Evolutionary conservation across 768 basidiomycete genomes (phyloP).

Genomic region (Candolleomyces efflorescens): DNA sequence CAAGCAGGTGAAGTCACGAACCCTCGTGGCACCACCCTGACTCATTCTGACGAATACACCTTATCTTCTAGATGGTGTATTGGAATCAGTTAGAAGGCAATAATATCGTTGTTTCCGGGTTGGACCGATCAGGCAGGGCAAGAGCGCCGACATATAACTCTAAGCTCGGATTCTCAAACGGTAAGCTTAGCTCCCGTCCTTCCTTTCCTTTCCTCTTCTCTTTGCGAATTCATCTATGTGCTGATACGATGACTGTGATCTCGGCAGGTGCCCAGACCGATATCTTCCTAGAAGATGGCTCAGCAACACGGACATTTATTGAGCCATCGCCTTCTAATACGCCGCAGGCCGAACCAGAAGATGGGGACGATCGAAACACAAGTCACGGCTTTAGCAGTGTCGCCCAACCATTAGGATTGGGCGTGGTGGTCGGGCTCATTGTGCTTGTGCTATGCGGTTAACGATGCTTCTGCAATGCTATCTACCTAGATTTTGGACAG

Average conservation of each 20-base stretch:
- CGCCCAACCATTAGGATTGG: too few relatives aligned
- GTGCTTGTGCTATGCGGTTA: too few relatives aligned
- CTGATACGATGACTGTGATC: background rate
- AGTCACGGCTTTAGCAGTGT: too few relatives aligned
- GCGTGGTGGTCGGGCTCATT: too few relatives aligned
- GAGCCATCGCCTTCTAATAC: constrained; percentile 1
- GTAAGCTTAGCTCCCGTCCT: constrained; percentile 12
- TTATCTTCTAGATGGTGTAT: constrained; percentile 28
- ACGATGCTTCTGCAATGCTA: too few relatives aligned
- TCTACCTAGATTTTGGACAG: too few relatives aligned
- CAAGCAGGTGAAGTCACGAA: constrained; percentile 26
- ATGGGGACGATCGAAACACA: too few relatives aligned
- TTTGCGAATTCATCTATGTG: too few relatives aligned
- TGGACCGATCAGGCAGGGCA: constrained; percentile 40
- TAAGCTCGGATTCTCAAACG: constrained; percentile 31
- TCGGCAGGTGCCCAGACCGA: constrained; percentile 7
- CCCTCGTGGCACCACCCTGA: background rate
- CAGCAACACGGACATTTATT: constrained; percentile 5
- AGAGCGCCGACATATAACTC: constrained; percentile 32
- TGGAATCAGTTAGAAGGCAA: constrained; percentile 41
- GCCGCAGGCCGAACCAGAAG: background rate
- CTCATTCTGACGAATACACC: background rate
- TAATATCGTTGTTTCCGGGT: constrained; percentile 35
- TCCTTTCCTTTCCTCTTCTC: background rate
- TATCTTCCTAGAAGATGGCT: constrained; percentile 5